Evolutionary conservation across 108 stramenopile species (phyloP).

Genomic region (Nitzschia sp.): DNA sequence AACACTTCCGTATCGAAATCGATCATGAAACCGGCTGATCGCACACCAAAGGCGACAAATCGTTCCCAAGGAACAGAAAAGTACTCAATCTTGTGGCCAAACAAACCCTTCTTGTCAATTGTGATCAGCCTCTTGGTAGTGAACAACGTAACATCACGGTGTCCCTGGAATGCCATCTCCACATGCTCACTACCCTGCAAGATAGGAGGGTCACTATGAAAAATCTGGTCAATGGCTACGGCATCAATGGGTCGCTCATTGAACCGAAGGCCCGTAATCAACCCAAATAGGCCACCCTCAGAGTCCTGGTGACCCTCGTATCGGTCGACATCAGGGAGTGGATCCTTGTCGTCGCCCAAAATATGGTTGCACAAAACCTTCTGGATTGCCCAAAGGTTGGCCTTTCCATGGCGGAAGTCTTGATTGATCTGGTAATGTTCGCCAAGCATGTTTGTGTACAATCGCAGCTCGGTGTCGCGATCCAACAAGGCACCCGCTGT

Average conservation of each 20-base stretch:
- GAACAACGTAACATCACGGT: conserved; percentile 53
- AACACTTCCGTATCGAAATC: conserved; percentile 61
- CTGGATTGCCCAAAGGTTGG: conserved; percentile 63
- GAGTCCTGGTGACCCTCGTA: conserved; percentile 33
- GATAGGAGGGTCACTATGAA: conserved; percentile 39
- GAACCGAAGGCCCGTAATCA: conserved; percentile 49
- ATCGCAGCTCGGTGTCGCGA: conserved; percentile 54
- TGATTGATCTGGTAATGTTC: conserved; percentile 44
- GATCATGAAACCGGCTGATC: conserved; percentile 50
- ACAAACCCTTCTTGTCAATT: conserved; percentile 60
- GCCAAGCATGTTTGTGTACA: conserved; percentile 54
- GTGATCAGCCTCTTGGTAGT: conserved; percentile 57
- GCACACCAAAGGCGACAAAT: conserved; percentile 45
- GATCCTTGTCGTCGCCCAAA: conserved; percentile 47
- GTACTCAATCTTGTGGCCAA: conserved; percentile 60
- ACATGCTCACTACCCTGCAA: conserved; percentile 58
- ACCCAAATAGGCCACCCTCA: conserved; percentile 23
- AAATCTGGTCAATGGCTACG: conserved; percentile 40
- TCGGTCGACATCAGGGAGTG: conserved; percentile 27
- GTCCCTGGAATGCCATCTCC: conserved; percentile 60
- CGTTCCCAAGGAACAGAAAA: conserved; percentile 48
- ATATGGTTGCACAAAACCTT: conserved; percentile 55
- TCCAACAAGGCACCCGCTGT: conserved; percentile 68
- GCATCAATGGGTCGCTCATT: conserved; percentile 61
- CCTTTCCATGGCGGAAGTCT: conserved; percentile 58